Evolutionary conservation across 768 basidiomycete species (phyloP).

Genomic region (Fibroporia radiculosa): DNA sequence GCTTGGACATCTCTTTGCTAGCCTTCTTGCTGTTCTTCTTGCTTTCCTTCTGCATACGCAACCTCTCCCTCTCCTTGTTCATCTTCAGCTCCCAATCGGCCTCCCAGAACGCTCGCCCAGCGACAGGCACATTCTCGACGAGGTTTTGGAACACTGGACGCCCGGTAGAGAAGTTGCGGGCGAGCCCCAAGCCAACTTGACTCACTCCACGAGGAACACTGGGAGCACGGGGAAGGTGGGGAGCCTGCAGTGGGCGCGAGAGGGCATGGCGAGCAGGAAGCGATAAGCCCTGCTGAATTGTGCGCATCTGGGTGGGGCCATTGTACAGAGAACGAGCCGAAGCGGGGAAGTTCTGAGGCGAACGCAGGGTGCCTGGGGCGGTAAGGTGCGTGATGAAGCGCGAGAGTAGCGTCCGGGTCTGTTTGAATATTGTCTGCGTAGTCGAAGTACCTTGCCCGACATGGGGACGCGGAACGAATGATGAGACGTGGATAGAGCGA

Average conservation of each 20-base stretch:
- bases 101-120: constrained; percentile 65
- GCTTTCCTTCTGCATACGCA: constrained; percentile 14
- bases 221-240: constrained; percentile 53
- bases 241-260: constrained; percentile 34
- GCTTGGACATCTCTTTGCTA: constrained; percentile 24
- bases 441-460: constrained; percentile 24
- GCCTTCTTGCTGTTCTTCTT: constrained; percentile 16
- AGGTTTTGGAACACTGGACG: constrained; percentile 76
- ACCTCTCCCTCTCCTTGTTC: constrained; percentile 33
- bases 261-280: constrained; percentile 47
- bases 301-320: constrained; percentile 18
- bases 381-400: constrained; percentile 50
- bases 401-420: constrained; percentile 48
- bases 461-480: constrained; percentile 28
- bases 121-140: constrained; percentile 64
- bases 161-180: constrained; percentile 65
- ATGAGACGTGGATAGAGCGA: constrained; percentile 40
- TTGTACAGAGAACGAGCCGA: constrained; percentile 22
- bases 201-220: constrained; percentile 40
- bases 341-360: constrained; percentile 22
- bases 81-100: constrained; percentile 59
- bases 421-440: constrained; percentile 40
- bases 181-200: constrained; percentile 71
- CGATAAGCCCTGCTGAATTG: constrained; percentile 50
- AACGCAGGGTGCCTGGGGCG: constrained; percentile 38